These are phyloP conservation scores for Megacollybia platyphylla DNA, from an alignment of 1,284 basidiomycete species.

Conservation along the genomic window DNA sequence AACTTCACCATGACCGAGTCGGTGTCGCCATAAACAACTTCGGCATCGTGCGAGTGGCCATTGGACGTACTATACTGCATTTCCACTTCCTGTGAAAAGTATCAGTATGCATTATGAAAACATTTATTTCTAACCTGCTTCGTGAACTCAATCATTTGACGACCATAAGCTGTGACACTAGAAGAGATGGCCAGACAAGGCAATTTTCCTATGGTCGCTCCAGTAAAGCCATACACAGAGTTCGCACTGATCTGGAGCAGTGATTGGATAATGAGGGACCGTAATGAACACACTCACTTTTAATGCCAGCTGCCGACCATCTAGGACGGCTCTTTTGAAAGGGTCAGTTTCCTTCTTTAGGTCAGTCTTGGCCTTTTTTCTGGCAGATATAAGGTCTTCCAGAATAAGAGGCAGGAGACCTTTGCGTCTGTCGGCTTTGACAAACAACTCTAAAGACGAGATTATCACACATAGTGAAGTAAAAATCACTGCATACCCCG, in stretches of 20 bases:
- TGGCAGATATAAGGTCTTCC: conserved; percentile 82
- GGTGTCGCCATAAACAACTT: conserved; percentile 94
- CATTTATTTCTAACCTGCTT: conserved; percentile 46
- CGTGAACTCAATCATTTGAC: conserved; percentile 95
- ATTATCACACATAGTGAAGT: not conserved
- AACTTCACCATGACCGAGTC: conserved; percentile 98
- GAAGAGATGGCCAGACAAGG: conserved; percentile 92
- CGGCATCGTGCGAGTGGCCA: conserved; percentile 76
- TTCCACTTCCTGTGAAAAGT: conserved; percentile 66
- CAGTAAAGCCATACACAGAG: conserved; percentile 96
- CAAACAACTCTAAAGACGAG: conserved; percentile 64
- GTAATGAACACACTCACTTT: conserved; percentile 43
- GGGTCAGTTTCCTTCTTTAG: conserved; percentile 92
- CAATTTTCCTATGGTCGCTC: conserved; percentile 89
- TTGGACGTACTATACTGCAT: conserved; percentile 77
- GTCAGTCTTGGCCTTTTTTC: conserved; percentile 88
- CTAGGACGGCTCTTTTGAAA: conserved; percentile 88
- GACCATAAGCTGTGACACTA: conserved; percentile 85
- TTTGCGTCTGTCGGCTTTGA: conserved; percentile 60
- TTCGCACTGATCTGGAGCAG: conserved; percentile 78
- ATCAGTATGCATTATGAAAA: conserved; percentile 1
- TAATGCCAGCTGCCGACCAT: conserved; percentile 87
- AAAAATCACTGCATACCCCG: conserved; percentile 47
- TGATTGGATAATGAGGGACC: conserved; percentile 2
- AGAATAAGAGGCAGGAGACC: conserved; percentile 85